phyloP scores from a whole-genome alignment of 2,329 filamentous ascomycete genomes.

The Tolypocladium ophioglossoides region DNA sequence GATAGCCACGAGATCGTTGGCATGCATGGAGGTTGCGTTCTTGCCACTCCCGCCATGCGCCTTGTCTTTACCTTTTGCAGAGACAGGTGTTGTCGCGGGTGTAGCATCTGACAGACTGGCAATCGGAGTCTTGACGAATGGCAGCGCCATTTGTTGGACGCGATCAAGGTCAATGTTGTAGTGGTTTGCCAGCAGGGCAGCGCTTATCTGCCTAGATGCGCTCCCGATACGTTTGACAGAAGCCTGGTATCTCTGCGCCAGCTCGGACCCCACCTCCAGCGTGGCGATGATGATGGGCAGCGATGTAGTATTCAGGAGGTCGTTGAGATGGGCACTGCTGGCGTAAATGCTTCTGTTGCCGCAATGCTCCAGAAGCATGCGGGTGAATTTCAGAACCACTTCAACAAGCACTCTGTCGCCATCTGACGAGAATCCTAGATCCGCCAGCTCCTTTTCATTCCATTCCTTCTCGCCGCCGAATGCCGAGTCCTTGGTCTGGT shows the following conservation, averaged over 20 bases:
- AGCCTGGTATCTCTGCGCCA: constrained; percentile 87
- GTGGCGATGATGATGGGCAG: constrained; percentile 67
- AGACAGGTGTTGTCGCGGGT: constrained; percentile 41
- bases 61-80: constrained; percentile 73
- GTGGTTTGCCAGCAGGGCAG: constrained; percentile 70
- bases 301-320: constrained; percentile 80
- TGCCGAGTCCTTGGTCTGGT: constrained; percentile 40
- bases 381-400: constrained; percentile 72
- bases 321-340: constrained; percentile 82
- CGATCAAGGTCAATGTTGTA: constrained; percentile 72
- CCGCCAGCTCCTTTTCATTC: constrained; percentile 34
- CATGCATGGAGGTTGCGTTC: constrained; percentile 52
- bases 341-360: constrained; percentile 94
- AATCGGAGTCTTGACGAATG: constrained; percentile 65
- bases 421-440: constrained; percentile 57
- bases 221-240: constrained; percentile 69
- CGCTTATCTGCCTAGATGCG: constrained; percentile 55
- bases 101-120: constrained; percentile 40
- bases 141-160: constrained; percentile 71
- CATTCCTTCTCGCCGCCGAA: constrained; percentile 38
- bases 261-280: constrained; percentile 69
- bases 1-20: constrained; percentile 75
- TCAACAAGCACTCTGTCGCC: constrained; percentile 76
- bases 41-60: constrained; percentile 27
- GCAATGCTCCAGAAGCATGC: constrained; percentile 83